Conservation (phyloP, 495 filamentous ascomycete genomes). For the Annulohypoxylon bovei region DNA sequence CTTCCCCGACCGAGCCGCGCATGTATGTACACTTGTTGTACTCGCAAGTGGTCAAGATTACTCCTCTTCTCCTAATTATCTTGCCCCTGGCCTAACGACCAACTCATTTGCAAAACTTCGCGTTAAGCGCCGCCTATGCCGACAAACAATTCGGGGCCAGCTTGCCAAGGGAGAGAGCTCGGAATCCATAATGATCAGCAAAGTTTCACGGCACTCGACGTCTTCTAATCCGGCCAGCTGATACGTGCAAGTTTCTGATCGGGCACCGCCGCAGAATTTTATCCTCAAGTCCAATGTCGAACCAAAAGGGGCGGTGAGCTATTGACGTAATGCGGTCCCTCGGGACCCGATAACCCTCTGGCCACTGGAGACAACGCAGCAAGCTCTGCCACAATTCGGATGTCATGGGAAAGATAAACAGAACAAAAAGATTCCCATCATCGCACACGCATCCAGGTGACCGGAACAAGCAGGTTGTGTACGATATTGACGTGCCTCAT, state of each 20-base stretch:
- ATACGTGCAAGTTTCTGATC: constrained; percentile 35
- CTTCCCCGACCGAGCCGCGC: constrained; percentile 9
- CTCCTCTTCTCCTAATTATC: constrained; percentile 2
- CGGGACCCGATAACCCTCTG: constrained; percentile 24
- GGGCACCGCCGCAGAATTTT: constrained; percentile 41
- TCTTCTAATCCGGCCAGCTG: constrained; percentile 25
- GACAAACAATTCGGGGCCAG: constrained; percentile 18
- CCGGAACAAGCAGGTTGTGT: constrained; percentile 34
- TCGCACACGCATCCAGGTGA: constrained; percentile 31
- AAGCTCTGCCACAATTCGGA: constrained; percentile 32
- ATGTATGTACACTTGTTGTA: constrained; percentile 29
- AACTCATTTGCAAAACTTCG: constrained; percentile 5
- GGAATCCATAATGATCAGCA: constrained; percentile 23
- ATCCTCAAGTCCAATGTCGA: constrained; percentile 36
- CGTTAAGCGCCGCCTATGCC: constrained; percentile 22
- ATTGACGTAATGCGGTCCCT: constrained; percentile 41
- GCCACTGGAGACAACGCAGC: constrained; percentile 44
- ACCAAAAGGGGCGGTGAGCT: constrained; percentile 43
- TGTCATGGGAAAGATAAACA: constrained; percentile 28
- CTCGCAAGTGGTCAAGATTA: not conserved
- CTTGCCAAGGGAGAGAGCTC: not conserved
- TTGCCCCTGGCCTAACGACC: constrained; percentile 11
- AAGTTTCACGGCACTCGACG: constrained; percentile 21
- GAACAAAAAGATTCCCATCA: constrained; percentile 24
- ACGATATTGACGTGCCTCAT: constrained; percentile 43